Conservation (phyloP, 2,329 filamentous ascomycete genomes). For the Pseudogymnoascus sp. region DNA sequence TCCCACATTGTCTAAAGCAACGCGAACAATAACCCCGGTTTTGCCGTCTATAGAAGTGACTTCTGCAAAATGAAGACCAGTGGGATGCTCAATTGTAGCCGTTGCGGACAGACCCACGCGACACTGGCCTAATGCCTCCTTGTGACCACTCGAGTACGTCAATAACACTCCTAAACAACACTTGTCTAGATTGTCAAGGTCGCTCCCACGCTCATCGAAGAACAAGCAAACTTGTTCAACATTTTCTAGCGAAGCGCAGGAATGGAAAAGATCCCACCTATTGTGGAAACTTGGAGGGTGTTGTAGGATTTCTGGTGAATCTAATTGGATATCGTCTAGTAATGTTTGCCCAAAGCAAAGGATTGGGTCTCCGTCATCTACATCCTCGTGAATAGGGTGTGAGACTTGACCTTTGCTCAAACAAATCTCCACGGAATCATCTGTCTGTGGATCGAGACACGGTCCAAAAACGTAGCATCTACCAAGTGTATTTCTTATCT, state of each 20-base stretch:
- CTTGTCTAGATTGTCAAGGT: not conserved
- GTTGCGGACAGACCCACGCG: not conserved
- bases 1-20: not conserved
- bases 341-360: slow-evolving; percentile 3
- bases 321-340: not conserved
- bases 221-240: slow-evolving; percentile 8
- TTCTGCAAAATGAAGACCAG: not conserved
- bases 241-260: slow-evolving; percentile 4
- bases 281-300: not conserved
- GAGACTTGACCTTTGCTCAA: slow-evolving; percentile 4
- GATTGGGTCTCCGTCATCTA: slow-evolving; percentile 6
- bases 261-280: slow-evolving; percentile 1
- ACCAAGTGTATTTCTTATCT: slow-evolving; percentile 1
- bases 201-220: slow-evolving; percentile 3
- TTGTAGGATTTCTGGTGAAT: not conserved
- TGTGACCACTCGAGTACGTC: not conserved
- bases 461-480: slow-evolving; percentile 2
- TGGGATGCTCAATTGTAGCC: not conserved
- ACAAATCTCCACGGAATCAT: not conserved
- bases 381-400: slow-evolving; percentile 7
- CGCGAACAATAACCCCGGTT: not conserved
- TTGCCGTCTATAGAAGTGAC: not conserved
- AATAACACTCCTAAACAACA: slow-evolving; percentile 6
- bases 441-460: not conserved
- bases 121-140: slow-evolving; percentile 7